Evolutionary conservation across 805 yeast genomes (phyloP), one percentile per base, ranked within the genome.

Genomic region (Suhomyces tanzawaensis): DNA sequence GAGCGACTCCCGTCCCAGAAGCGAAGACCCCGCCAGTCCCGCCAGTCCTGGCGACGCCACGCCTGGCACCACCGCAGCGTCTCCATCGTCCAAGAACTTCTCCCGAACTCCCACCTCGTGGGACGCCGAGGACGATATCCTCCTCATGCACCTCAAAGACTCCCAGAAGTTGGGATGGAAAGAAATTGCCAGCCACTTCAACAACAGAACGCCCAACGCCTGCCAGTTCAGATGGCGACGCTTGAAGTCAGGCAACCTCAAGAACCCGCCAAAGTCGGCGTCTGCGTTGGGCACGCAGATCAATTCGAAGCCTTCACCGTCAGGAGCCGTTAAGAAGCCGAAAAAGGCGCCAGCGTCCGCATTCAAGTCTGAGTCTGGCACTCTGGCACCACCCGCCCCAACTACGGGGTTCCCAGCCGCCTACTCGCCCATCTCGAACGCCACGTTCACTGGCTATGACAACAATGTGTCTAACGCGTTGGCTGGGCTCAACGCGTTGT

Each of bases 141-240:
- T 69, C 23, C 54, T 69, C 29, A 66, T 69, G 72, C 74, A 69
- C 46, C 55, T 69, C 37, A 69, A 69, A 47, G 74, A 69, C 51
- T 62, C 52, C 38, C 74, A 69, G 51, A 69, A 69, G 48, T 51
- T 69, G 37, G 74, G 74, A 11, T 69, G 74, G 74, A 69, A 69
- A 49, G 74, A 69, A 38, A 68, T 69, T 32, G 72, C 73, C 27
- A 52, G 61, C 43, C 62, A 69, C 37, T 69, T 69, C 54, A 58
- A 51, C 38, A 69, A 69, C 52, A 49, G 74, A 43, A 69, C 74
- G 11, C 74, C 74, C 38, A 69, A 46, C 29, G 50, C 50, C n/a
- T 46, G 50, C 17, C 50, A 46, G 38, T 46, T 46, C 25, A 58
- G 74, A 41, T 69, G 74, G 74, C 59, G 74, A 48, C 49, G 74